Base-by-base conservation (phyloP, 345 rosid genomes). In the Anacardium occidentale region DNA sequence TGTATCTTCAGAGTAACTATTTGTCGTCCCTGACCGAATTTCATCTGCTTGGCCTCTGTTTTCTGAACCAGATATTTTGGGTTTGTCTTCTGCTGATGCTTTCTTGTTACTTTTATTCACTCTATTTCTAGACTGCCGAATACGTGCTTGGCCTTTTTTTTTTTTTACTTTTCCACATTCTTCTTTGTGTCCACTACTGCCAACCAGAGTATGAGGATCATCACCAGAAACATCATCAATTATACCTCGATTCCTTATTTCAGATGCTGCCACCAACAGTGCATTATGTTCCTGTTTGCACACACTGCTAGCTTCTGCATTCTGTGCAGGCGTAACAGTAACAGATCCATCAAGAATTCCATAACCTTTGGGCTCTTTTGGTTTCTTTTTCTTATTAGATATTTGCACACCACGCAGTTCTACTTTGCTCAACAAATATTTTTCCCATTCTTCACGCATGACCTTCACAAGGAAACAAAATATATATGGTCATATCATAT, bases 311-410 rank as follows among this genome's bases (percentile, higher is more conserved):
- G 86, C 84, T 71, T 95, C 99, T 4, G 88, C 68, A 83, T 72
- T 89, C 62, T 83, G 90, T 17, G 79, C 82, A 71, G 89, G 76
- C 0, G 84, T 87, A 47, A 87, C 83, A 18, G 93, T 93, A 80
- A 84, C 87, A 77, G 80, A 84, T 76, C 99, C 99, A 79, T 92
- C 94, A 76, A 92, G 97, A 86, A 95, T 84, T 68, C 99, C 99
- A 79, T 87, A 88, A 76, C 99, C 99, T 79, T 91, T 92, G 48
- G 96, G 87, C 56, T 82, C 83, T 74, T 85, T 92, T 68, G 83
- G 74, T 73, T 90, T 94, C 85, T 89, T 95, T 79, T 89, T 91
- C 77, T 83, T 70, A 24, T 22, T 88, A 34, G 93, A 92, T 51
- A 82, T 78, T 78, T 84, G 96, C 69, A 87, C 70, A 64, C 74